Conservation (phyloP, 225 moss, liverwort and hornwort species). For the Ulota crispa region DNA sequence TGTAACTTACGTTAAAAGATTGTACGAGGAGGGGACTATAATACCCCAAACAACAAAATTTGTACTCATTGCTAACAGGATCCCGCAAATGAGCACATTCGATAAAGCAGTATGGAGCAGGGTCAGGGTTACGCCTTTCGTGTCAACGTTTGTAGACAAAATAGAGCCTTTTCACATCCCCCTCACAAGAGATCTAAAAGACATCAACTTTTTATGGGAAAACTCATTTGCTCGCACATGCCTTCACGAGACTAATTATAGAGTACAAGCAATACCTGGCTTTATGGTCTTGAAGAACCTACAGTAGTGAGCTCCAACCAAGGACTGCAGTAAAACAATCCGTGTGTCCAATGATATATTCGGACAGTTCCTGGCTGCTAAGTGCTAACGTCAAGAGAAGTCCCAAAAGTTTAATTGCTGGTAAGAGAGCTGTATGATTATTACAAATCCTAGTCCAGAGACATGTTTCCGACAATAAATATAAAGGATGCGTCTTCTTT, state of each 20-base stretch:
- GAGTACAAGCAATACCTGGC: not conserved
- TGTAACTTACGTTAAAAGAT: not conserved
- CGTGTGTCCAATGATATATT: too few relatives aligned
- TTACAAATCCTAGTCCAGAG: too few relatives aligned
- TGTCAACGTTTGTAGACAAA: not conserved
- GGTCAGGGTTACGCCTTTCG: not conserved
- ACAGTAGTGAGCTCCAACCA: too few relatives aligned
- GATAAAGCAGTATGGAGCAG: not conserved
- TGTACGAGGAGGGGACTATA: not conserved
- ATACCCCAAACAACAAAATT: not conserved
- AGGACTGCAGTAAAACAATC: too few relatives aligned
- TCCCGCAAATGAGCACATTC: not conserved
- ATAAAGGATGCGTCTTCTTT: too few relatives aligned
- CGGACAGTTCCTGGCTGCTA: too few relatives aligned
- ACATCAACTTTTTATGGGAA: not conserved
- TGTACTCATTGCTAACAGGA: not conserved
- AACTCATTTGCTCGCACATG: not conserved
- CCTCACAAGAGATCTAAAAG: not conserved
- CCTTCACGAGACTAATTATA: not conserved
- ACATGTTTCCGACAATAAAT: too few relatives aligned
- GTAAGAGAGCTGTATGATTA: too few relatives aligned
- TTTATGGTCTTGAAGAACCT: not conserved
- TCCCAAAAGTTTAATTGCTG: too few relatives aligned
- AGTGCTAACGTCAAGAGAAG: too few relatives aligned
- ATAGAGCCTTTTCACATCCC: not conserved